These are phyloP conservation scores for Furcasterigmium sp. DNA, from an alignment of 2,329 filamentous ascomycete species.

Conservation along the genomic window DNA sequence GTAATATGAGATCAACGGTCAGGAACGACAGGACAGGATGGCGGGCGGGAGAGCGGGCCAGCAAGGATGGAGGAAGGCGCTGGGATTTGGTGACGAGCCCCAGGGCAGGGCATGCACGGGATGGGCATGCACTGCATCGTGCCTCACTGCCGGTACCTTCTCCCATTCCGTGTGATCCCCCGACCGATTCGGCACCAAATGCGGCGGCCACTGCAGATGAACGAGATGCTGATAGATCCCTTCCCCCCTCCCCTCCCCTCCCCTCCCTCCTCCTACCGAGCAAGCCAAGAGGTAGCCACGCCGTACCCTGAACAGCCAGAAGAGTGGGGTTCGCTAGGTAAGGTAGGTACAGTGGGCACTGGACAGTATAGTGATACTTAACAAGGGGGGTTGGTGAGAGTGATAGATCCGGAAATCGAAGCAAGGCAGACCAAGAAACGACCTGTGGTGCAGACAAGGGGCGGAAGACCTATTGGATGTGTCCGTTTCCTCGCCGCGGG, in stretches of 20 bases:
- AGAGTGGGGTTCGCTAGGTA: no score
- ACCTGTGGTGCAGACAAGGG: constrained; percentile 9
- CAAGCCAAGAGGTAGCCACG: constrained; percentile 2
- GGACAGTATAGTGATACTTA: not conserved
- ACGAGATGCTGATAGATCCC: constrained; percentile 10
- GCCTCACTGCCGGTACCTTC: no score
- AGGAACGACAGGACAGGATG: not conserved
- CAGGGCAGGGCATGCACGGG: not conserved
- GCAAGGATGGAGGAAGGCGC: not conserved
- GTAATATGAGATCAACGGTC: constrained; percentile 5
- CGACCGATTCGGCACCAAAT: not conserved
- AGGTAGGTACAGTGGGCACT: no score
- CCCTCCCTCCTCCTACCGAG: constrained; percentile 3
- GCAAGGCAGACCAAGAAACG: constrained; percentile 7
- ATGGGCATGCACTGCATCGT: constrained; percentile 1
- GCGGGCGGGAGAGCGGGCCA: not conserved
- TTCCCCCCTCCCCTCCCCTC: not conserved
- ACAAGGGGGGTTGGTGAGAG: constrained; percentile 3
- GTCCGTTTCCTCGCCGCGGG: not conserved
- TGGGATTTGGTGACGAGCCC: not conserved
- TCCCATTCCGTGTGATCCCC: not conserved
- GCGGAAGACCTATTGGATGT: constrained; percentile 3
- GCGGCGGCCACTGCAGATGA: not conserved
- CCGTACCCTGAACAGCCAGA: no score
- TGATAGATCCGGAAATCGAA: constrained; percentile 6